Evolutionary conservation across 2,329 filamentous ascomycete genomes (phyloP).

Genomic region (Epichloe scottii): DNA sequence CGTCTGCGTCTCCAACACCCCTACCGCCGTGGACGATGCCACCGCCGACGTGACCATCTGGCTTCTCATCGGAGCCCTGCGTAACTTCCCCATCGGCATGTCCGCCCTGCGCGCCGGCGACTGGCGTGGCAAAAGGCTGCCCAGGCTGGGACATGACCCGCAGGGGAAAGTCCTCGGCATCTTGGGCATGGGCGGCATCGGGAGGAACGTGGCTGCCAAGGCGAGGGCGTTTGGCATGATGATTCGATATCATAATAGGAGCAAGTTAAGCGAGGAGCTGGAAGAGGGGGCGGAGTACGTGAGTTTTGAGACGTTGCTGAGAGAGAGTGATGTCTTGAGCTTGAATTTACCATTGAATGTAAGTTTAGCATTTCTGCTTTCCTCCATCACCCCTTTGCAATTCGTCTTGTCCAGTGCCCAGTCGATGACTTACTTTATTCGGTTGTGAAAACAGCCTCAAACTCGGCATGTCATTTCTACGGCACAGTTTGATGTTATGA

Average conservation of each 20-base stretch:
- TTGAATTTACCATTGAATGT: slow-evolving; percentile 75
- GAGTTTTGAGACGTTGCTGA: slow-evolving; percentile 59
- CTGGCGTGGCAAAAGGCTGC: slow-evolving; percentile 49
- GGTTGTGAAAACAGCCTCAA: slow-evolving; percentile 26
- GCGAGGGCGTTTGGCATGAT: slow-evolving; percentile 65
- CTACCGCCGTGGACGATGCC: slow-evolving; percentile 68
- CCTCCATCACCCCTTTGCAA: background rate
- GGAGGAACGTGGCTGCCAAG: slow-evolving; percentile 63
- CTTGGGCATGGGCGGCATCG: slow-evolving; percentile 78
- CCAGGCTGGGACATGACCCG: slow-evolving; percentile 61
- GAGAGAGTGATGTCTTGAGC: slow-evolving; percentile 62
- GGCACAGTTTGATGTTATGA: slow-evolving; percentile 63
- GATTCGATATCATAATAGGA: slow-evolving; percentile 64
- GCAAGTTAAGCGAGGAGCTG: slow-evolving; percentile 40
- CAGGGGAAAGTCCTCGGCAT: slow-evolving; percentile 70
- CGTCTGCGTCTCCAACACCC: slow-evolving; percentile 67
- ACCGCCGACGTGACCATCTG: slow-evolving; percentile 76
- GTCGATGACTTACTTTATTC: too few species aligned
- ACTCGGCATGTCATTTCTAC: slow-evolving; percentile 67
- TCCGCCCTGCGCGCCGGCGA: slow-evolving; percentile 48
- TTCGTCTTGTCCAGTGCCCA: background rate
- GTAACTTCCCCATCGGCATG: slow-evolving; percentile 60
- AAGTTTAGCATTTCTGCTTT: slow-evolving; percentile 25
- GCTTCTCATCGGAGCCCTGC: slow-evolving; percentile 65
- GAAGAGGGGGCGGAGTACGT: slow-evolving; percentile 53